These are phyloP conservation scores for Termitomyces titanicus DNA, from an alignment of 768 basidiomycete genomes.

Conservation along the genomic window DNA sequence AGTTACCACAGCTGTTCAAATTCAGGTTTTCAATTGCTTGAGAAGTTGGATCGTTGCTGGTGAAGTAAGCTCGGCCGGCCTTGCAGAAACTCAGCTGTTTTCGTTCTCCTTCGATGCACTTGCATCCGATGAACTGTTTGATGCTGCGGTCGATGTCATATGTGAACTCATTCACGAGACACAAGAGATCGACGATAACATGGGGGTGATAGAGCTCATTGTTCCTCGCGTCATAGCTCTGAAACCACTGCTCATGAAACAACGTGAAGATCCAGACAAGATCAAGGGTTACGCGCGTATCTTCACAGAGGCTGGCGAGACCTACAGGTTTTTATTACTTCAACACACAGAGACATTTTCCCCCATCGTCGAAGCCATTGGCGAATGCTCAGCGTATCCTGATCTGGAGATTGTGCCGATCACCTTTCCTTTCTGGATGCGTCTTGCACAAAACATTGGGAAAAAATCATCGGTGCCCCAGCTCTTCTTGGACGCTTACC, in stretches of 20 bases:
- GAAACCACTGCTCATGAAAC: slow-evolving; percentile 52
- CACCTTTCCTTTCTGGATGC: slow-evolving; percentile 99
- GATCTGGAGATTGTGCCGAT: slow-evolving; percentile 97
- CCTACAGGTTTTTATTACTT: slow-evolving; percentile 83
- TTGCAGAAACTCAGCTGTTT: slow-evolving; percentile 80
- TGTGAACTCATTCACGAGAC: slow-evolving; percentile 98
- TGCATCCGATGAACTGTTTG: slow-evolving; percentile 83
- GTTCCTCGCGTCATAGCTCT: slow-evolving; percentile 83
- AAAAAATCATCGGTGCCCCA: slow-evolving; percentile 70
- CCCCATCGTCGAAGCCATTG: slow-evolving; percentile 93
- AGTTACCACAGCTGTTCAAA: slow-evolving; percentile 73
- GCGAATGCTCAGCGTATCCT: slow-evolving; percentile 85
- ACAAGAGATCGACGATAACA: slow-evolving; percentile 94
- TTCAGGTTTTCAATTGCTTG: slow-evolving; percentile 79
- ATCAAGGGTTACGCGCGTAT: slow-evolving; percentile 88
- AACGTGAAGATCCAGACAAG: slow-evolving; percentile 78
- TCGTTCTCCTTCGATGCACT: slow-evolving; percentile 82
- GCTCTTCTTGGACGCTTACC: slow-evolving; percentile 82
- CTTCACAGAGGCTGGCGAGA: slow-evolving; percentile 97
- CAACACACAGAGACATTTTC: slow-evolving; percentile 92
- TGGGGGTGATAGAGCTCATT: slow-evolving; percentile 82
- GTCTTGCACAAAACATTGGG: slow-evolving; percentile 84
- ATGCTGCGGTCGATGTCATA: slow-evolving; percentile 85
- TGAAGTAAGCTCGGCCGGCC: slow-evolving; percentile 60
- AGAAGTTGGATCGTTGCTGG: slow-evolving; percentile 88